phyloP scores from a whole-genome alignment of 805 yeast genomes.

The Saturnispora galanensis region DNA sequence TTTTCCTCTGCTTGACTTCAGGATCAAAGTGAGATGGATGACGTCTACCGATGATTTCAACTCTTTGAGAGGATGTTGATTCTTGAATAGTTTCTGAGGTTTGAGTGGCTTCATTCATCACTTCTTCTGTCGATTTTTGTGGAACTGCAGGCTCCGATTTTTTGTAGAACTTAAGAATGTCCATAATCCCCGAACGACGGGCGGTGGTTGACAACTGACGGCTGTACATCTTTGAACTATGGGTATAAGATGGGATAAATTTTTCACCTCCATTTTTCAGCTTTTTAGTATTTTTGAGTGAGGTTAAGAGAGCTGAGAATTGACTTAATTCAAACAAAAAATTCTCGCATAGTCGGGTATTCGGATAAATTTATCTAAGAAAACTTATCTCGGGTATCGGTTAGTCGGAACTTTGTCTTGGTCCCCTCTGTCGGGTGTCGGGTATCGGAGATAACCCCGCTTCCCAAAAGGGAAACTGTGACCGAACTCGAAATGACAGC shows the following conservation, averaged over 20 bases:
- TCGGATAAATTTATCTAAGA: background rate
- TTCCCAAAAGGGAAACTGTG: too few relatives aligned
- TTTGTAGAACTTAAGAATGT: slow-evolving; percentile 6
- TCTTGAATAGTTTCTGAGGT: background rate
- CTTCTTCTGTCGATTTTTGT: slow-evolving; percentile 6
- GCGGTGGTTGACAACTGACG: slow-evolving; percentile 5
- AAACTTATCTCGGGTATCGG: background rate
- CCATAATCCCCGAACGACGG: slow-evolving; percentile 8
- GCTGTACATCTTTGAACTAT: background rate
- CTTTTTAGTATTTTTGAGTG: background rate
- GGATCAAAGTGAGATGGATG: slow-evolving; percentile 21
- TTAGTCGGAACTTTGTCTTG: too few relatives aligned
- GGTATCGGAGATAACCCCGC: too few relatives aligned
- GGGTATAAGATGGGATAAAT: background rate
- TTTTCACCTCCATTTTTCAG: too few relatives aligned
- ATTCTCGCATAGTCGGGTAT: background rate
- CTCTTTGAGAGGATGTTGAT: slow-evolving; percentile 4
- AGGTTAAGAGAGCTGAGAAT: background rate
- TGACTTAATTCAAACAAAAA: background rate
- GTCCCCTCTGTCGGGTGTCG: too few relatives aligned
- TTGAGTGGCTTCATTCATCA: slow-evolving; percentile 1
- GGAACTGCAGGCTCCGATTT: slow-evolving; percentile 4
- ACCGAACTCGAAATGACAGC: too few relatives aligned
- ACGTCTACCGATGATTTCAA: slow-evolving; percentile 25
- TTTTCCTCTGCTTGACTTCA: slow-evolving; percentile 14